Percentiles rank a stretch among this genome's conserved stretches.
Conservation (phyloP, 441 rosid genomes). For the Biscutella laevigata region DNA sequence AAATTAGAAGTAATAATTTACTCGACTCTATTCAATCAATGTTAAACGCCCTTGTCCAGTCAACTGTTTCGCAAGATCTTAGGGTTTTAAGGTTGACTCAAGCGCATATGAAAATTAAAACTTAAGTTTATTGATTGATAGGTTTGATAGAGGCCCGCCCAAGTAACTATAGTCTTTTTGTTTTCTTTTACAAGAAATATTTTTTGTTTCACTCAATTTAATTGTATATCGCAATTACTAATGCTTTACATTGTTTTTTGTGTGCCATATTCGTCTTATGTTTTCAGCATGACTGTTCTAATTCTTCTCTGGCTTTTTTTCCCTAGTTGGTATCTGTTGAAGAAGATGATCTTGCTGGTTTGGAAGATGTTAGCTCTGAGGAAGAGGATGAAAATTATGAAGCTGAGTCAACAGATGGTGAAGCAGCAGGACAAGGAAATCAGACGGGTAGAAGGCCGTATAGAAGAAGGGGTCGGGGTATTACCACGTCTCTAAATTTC, state of each 20-base stretch:
- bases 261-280: neutral
- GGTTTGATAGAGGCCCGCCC: conserved; percentile 11
- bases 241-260: neutral
- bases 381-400: conserved; percentile 95
- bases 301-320: conserved; percentile 19
- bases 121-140: neutral
- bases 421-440: conserved; percentile 59
- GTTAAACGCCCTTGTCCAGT: neutral
- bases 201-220: neutral
- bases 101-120: neutral
- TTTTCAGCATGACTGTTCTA: conserved; percentile 3
- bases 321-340: conserved; percentile 95
- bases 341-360: conserved; percentile 98
- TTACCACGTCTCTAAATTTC: conserved; percentile 9
- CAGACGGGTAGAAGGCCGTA: conserved; percentile 68
- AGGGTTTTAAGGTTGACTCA: neutral
- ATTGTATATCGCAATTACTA: neutral
- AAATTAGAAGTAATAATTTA: neutral
- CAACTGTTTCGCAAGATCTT: neutral
- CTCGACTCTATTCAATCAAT: neutral
- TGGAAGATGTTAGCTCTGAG: conserved; percentile 93
- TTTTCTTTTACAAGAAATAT: neutral
- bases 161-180: neutral
- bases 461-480: conserved; percentile 76
- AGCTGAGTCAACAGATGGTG: conserved; percentile 82